Conservation (phyloP, 2,329 filamentous ascomycete species). For the Pseudogymnoascus sp. region DNA sequence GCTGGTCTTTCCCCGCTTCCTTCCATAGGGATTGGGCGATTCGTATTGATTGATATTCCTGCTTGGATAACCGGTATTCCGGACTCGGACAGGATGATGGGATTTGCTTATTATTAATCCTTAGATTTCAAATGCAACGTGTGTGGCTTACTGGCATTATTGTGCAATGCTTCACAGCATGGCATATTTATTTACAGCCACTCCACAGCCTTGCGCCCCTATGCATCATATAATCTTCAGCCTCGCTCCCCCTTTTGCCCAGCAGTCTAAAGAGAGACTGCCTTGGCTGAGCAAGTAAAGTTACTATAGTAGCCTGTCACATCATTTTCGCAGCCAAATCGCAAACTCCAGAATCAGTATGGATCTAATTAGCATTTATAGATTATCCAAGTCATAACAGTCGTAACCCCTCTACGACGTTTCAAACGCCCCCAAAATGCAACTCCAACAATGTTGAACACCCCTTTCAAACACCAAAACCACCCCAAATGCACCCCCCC, state of each 20-base stretch:
- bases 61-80: constrained; percentile 2
- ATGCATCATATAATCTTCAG: neutral
- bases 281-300: neutral
- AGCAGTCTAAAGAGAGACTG: neutral
- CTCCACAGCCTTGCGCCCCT: neutral
- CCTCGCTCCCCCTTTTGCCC: neutral
- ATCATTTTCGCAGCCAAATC: neutral
- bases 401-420: neutral
- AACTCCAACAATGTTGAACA: neutral
- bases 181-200: neutral
- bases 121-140: neutral
- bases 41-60: neutral
- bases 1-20: neutral
- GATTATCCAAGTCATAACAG: constrained; percentile 1
- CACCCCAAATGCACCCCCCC: neutral
- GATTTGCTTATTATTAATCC: neutral
- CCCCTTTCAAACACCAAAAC: neutral
- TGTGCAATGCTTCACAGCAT: neutral
- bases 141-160: neutral
- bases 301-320: neutral
- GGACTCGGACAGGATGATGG: neutral
- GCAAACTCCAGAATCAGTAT: neutral
- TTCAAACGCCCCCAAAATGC: neutral
- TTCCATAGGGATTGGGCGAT: neutral
- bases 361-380: neutral